phyloP scores from a whole-genome alignment of 495 filamentous ascomycete genomes.

The Xylaria venustula region DNA sequence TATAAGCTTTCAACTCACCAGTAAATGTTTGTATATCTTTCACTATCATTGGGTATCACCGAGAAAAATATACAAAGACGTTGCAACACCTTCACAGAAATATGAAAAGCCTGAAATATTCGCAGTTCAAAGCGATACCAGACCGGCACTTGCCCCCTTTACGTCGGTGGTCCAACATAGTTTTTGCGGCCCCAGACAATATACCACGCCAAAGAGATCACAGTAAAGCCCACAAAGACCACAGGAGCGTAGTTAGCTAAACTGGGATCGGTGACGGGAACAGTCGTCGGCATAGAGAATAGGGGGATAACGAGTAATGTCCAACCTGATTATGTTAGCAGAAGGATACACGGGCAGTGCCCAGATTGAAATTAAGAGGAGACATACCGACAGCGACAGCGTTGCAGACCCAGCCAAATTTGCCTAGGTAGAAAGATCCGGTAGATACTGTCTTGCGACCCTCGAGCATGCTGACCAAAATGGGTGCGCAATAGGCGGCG shows the following conservation, averaged over 20 bases:
- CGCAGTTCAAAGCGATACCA: neutral
- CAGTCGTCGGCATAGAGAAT: constrained; percentile 62
- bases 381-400: constrained; percentile 53
- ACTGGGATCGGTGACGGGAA: constrained; percentile 57
- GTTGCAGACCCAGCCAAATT: constrained; percentile 57
- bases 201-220: constrained; percentile 45
- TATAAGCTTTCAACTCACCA: neutral
- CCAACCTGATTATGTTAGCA: constrained; percentile 48
- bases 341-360: constrained; percentile 9
- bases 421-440: constrained; percentile 55
- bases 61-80: neutral
- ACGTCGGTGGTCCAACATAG: constrained; percentile 64
- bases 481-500: constrained; percentile 58
- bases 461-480: constrained; percentile 53
- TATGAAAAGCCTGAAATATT: neutral
- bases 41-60: constrained; percentile 8
- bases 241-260: constrained; percentile 68
- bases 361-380: neutral
- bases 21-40: neutral
- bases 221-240: constrained; percentile 60
- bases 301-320: constrained; percentile 61
- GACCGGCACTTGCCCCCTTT: neutral
- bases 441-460: constrained; percentile 49
- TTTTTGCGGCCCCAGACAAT: constrained; percentile 60
- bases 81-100: neutral